Evolutionary conservation across 106 monocot species (phyloP), one percentile per base, ranked within the genome.

Genomic region (Platanthera guangdongensis): DNA sequence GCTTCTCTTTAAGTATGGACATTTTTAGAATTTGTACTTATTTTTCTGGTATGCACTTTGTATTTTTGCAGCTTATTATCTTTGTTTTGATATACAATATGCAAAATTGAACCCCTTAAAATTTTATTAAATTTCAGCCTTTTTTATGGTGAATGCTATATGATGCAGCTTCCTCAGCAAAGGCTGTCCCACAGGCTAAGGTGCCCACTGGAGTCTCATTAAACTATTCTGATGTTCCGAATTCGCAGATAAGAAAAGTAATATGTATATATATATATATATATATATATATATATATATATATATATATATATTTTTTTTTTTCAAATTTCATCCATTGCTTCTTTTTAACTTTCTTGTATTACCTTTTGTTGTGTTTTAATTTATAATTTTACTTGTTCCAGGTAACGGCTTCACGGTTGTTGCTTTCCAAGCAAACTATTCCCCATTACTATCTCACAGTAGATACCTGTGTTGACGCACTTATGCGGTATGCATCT

Each of bases 361-460:
- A 57, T 64, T 11, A 65, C 10, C 10, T 57, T 22, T 22, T 59
- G 7, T 77, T 53, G 13, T 15, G 7, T 71, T 47, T 71, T 50
- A 51, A 72, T 51, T 8, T 11, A 2, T 50, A 46, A 22, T 51
- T 50, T 8, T 67, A 54, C 30, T 57, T 81, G 78, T 75, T 74
- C 9, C 84, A 99, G 97, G 82, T 99, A 64, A 99, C 88, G 5
- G 94, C 97, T 74, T 87, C 94, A 67, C 87, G 94, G 18, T 82
- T 99, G 76, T 82, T 99, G 45, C 89, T 89, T 19, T 94, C 97
- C 32, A 99, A 99, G 74, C 97, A 99, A 80, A 94, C 91, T 72
- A 94, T 99, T 83, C 97, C 97, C 32, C 97, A 99, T 79, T 99
- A 99, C 77, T 99, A 99, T 87, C 75, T 99, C 78, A 88, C 94